Evolutionary conservation across 257 asterid genomes (phyloP), one percentile per base, ranked within the genome.

Genomic region (Nyctanthes arbortristis): DNA sequence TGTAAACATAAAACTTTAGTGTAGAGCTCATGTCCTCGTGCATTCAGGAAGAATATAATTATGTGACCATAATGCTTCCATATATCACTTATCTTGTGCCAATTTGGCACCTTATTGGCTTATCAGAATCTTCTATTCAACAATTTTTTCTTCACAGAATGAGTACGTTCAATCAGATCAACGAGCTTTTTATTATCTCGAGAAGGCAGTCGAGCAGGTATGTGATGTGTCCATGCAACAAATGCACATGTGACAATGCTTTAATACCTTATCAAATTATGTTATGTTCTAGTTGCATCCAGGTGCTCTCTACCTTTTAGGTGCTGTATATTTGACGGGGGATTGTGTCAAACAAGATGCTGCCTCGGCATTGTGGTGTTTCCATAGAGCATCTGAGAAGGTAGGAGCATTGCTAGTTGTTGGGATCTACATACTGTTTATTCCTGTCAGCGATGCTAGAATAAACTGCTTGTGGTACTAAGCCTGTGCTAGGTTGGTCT

Each of bases 361-460:
- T 69, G 78, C 85, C 68, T 89, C 96, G 9, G 99, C 99, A 60
- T 67, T 93, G 43, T 93, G 99, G 97, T 93, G 99, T 80, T 90
- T 93, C 92, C 94, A 91, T 71, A 83, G 93, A 76, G 99, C 99
- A 72, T 89, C 99, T 25, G 82, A 87, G 77, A 93, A 87, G 97
- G 98, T 93, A 78, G 43, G 33, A 2, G 37, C 56, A 56, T 31
- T 67, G 20, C 37, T 58, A 59, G 70, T 60, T 80, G 52, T 68
- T 24, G 67, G 30, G 43, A 74, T 68, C 24, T 64, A 37, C 37
- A 45, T 61, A 22, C 31, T 16, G 14, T 40, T 43, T 2, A 20
- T 69, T 73, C 61, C 25, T 22, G 62, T 59, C 39, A 30, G 60
- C 37, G 60, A 28, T 27, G n/a, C 22, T 24, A 61, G 68, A 3